Conservation (phyloP, 495 filamentous ascomycete species). For the Jackrogersella multiformis region DNA sequence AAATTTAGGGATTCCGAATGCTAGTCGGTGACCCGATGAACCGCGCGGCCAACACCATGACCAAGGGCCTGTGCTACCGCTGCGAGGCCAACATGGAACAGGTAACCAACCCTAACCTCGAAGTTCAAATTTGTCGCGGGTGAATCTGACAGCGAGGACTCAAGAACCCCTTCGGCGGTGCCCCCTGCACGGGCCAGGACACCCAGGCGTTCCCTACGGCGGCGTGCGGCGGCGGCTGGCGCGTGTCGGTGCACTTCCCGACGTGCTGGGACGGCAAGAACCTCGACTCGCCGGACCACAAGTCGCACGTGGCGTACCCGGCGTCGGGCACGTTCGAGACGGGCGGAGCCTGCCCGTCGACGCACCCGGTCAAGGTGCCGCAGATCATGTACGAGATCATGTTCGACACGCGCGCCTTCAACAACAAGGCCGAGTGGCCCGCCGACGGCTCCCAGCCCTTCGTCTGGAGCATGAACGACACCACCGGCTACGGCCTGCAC, state of each 20-base stretch:
- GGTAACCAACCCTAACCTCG: too few relatives aligned
- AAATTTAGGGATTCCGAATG: slow-evolving; percentile 55
- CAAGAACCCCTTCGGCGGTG: slow-evolving; percentile 61
- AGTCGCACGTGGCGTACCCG: slow-evolving; percentile 60
- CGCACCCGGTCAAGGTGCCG: slow-evolving; percentile 56
- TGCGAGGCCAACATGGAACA: slow-evolving; percentile 55
- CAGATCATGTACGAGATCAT: slow-evolving; percentile 63
- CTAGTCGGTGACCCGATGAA: slow-evolving; percentile 52
- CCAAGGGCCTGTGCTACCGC: slow-evolving; percentile 58
- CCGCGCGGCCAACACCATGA: slow-evolving; percentile 45
- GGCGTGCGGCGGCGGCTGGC: slow-evolving; percentile 58
- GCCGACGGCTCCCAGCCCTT: slow-evolving; percentile 55
- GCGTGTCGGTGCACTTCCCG: slow-evolving; percentile 60
- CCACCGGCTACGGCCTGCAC: slow-evolving; percentile 57
- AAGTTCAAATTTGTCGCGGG: too few relatives aligned
- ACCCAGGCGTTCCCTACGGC: slow-evolving; percentile 54
- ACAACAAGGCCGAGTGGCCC: slow-evolving; percentile 56
- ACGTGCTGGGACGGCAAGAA: slow-evolving; percentile 67
- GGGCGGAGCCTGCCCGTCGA: slow-evolving; percentile 54
- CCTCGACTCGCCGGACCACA: slow-evolving; percentile 62
- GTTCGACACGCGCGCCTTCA: slow-evolving; percentile 58
- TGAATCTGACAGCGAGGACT: too few relatives aligned
- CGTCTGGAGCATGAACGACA: slow-evolving; percentile 61
- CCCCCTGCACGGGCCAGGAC: slow-evolving; percentile 61
- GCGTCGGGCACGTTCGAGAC: slow-evolving; percentile 50